A percentile compares a stretch with the other conserved stretches of the same genome.
Evolutionary conservation across 1,284 basidiomycete genomes (phyloP).

Genomic region (Puccinia triticina): DNA sequence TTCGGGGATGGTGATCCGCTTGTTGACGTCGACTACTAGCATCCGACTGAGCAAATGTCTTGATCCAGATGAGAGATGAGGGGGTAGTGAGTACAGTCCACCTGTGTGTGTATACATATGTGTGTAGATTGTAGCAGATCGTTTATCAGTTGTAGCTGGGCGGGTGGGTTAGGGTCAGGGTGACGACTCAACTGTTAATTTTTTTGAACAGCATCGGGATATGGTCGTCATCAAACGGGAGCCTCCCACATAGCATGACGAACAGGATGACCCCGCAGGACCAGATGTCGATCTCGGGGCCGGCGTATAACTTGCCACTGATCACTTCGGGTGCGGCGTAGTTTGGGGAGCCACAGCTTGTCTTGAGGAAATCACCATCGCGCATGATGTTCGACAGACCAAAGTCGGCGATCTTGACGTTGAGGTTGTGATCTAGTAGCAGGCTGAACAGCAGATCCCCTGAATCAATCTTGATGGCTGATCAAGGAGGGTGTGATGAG

Average conservation of each 20-base stretch:
- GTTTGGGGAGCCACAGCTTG: conserved; percentile 92
- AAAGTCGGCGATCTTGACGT: conserved; percentile 93
- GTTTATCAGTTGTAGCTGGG: conserved; percentile 46
- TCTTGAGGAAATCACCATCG: conserved; percentile 91
- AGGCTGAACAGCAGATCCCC: conserved; percentile 58
- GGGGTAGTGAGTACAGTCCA: conserved; percentile 80
- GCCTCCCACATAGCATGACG: conserved; percentile 86
- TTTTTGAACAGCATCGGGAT: conserved; percentile 87
- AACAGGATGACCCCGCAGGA: conserved; percentile 92
- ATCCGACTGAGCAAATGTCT: conserved; percentile 77
- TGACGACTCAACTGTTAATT: conserved; percentile 78
- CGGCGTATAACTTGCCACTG: conserved; percentile 85
- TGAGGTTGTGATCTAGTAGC: conserved; percentile 64
- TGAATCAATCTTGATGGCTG: conserved; percentile 13
- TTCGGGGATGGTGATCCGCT: conserved; percentile 85
- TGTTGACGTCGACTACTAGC: conserved; percentile 87
- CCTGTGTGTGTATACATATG: too few species aligned
- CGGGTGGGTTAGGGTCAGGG: neutral
- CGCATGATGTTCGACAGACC: conserved; percentile 90
- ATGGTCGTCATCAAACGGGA: conserved; percentile 94
- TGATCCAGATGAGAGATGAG: conserved; percentile 75
- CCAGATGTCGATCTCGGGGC: conserved; percentile 98
- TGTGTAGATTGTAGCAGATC: conserved; percentile 21
- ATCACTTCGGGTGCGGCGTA: conserved; percentile 97
- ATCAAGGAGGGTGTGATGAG: neutral